Base-by-base conservation (phyloP, 371 early-diverging fungal genomes). In the Mucor irregularis region DNA sequence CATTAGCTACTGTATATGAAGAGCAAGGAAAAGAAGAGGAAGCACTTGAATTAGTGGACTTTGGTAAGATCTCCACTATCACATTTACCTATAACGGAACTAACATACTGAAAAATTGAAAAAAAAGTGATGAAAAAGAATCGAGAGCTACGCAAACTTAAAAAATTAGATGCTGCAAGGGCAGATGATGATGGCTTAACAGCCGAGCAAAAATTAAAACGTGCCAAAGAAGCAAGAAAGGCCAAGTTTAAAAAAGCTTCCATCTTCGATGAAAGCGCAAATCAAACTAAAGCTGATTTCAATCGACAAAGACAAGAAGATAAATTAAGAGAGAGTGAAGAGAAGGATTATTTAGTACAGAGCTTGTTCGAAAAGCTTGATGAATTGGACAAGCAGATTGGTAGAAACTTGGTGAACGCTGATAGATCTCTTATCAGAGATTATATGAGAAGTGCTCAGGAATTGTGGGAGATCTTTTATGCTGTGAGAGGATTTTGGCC, bases 1-100 rank as follows among this genome's bases (percentile, higher is more conserved):
- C 88, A 48, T 73, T 96, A 4, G 91, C 89, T 10, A 81, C 90
- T 33, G 80, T 95, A 0, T 93, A 93, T 56, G 91, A 94, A 69
- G 91, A 90, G 42, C 74, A 87, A 62, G 94, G 93, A 30, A 82
- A 90, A 22, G 81, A 84, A 28, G 90, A 88, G 11, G 66, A 76
- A 44, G 94, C 95, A 1, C 65, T 83, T 26, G 76, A 82, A 22
- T 74, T 90, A 42, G 84, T 82, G 2, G 81, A 81, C 29, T 71
- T 63, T 65, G 83, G 84, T 80, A 73, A 60, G 49, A 1, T 48
- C 9, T 5, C 6, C 6, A 22, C 22, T 24, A n/a, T n/a, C n/a
- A n/a, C n/a, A n/a, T n/a, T n/a, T n/a, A n/a, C n/a, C n/a, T n/a
- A 14, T 48, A 8, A n/a, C n/a, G n/a, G n/a, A n/a, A n/a, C n/a